Base-by-base conservation (phyloP, 2,329 filamentous ascomycete species). In the Madurella fahalii region DNA sequence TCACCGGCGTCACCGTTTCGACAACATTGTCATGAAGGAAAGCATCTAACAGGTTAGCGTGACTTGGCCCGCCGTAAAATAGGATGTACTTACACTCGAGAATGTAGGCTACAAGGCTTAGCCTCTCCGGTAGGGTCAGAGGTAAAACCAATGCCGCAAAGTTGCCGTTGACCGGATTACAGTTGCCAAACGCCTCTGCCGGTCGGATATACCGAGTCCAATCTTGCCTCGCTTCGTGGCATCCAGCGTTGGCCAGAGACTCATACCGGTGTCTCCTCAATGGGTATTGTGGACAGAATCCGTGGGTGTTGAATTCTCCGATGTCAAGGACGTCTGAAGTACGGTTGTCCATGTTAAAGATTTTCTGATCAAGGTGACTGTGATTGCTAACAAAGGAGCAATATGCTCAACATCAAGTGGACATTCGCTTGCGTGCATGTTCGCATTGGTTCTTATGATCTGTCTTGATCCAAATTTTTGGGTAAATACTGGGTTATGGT, bases 131-230 rank as follows among this genome's bases (percentile, higher is more conserved):
- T 48, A 49, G 46, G n/a, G 17, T 40, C 40, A 58, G 12, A 11
- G 56, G 56, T 32, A 55, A 16, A 25, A 47, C 49, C 30, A 49
- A 15, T 16, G 52, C 44, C 39, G 34, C 32, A 34, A 54, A 54
- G 43, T 58, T 48, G 32, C 55, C 55, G 32, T 57, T 45, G n/a
- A 45, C 9, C 20, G 52, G 55, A 25, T 54, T 54, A 40, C 40
- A 54, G 16, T 37, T 25, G 31, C 52, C 52, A 44, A 52, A 54
- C 40, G 54, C 55, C 8, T 30, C 15, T 12, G 17, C 32, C 16
- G 43, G 52, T 34, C 55, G 51, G 40, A 57, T 52, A 31, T 58
- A 42, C 15, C 43, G 34, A 15, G 44, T 50, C 52, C 55, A 54
- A 43, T 57, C 51, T 16, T 45, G 32, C 1, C 55, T 20, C 2